Conservation (phyloP, 495 filamentous ascomycete genomes). For the Barbatosphaeria neglecta region DNA sequence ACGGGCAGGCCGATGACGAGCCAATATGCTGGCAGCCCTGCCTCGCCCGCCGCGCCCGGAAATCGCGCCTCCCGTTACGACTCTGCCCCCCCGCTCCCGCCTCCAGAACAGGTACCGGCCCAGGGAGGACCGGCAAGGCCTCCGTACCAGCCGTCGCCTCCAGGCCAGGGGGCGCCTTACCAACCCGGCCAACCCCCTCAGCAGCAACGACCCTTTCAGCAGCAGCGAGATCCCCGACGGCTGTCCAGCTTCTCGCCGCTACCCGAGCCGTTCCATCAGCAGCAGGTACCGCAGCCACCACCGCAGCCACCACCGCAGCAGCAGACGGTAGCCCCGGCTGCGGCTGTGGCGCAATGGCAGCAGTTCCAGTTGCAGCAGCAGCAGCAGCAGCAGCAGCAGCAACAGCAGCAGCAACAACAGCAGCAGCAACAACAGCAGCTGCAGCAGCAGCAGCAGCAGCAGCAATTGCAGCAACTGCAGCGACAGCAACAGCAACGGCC, state of each 20-base stretch:
- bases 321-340: too few species aligned
- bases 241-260: conserved; percentile 11
- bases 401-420: conserved; percentile 12
- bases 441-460: conserved; percentile 7
- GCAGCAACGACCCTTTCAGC: conserved; percentile 11
- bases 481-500: background rate
- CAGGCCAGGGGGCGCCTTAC: conserved; percentile 14
- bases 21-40: conserved; percentile 8
- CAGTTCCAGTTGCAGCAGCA: too few species aligned
- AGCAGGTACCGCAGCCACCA: conserved; percentile 6
- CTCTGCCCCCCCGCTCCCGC: conserved; percentile 28
- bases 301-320: conserved; percentile 12
- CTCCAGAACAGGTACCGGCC: conserved; percentile 9
- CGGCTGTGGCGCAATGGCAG: too few species aligned
- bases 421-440: conserved; percentile 9
- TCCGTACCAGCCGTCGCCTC: conserved; percentile 23
- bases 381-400: too few species aligned
- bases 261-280: conserved; percentile 10
- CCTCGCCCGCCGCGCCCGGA: background rate
- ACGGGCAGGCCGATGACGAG: conserved; percentile 13
- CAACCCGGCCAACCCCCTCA: conserved; percentile 9
- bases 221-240: conserved; percentile 15
- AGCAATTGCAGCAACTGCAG: background rate
- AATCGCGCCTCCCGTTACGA: conserved; percentile 26
- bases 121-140: conserved; percentile 1